Evolutionary conservation across 1,284 basidiomycete species (phyloP), one percentile per base, ranked within the genome.

Genomic region (Waitea zeae): DNA sequence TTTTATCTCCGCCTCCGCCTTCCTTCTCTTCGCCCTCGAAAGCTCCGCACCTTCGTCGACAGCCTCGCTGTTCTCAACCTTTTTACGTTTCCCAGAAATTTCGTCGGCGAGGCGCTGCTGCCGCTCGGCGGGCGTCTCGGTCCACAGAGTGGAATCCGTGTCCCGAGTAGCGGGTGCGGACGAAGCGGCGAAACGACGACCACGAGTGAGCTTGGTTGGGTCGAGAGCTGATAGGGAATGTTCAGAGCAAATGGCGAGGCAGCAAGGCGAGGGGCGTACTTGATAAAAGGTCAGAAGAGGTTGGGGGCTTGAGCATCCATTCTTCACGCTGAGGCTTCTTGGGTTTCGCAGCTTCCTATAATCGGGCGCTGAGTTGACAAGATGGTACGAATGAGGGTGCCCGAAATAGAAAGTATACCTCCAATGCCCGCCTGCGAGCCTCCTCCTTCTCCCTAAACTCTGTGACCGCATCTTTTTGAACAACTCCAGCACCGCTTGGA

Each of bases 301-400:
- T 71, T 1, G 90, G 89, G 1, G 89, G 89, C 0, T 82, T 77
- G 26, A 93, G 64, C 90, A 95, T 95, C 89, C 89, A 95, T 50
- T 90, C 87, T 20, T 92, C 86, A 36, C 90, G 70, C 50, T 86
- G 62, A 19, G 70, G 58, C 30, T 68, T 68, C 52, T 86, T 82
- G 4, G 79, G 79, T 44, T 78, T 74, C 12, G 59, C 57, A 12
- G 70, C 72, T 59, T 82, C 78, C 73, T 79, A 40, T n/a, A 13
- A 38, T 33, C 37, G 33, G 28, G 36, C 37, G 39, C 37, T 35
- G 43, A 35, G 33, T 37, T 28, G 33, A 26, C 17, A n/a, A 22
- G 28, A 14, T n/a, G 17, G 29, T 11, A 13, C 14, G 20, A 15
- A 33, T 12, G 7, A 29, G 6, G 20, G n/a, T 15, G 24, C 29